A percentile compares a stretch with the other conserved stretches of the same genome.
These are phyloP conservation scores for Coccinonectria pachysandricola DNA, from an alignment of 2,329 filamentous ascomycete genomes.

Conservation along the genomic window DNA sequence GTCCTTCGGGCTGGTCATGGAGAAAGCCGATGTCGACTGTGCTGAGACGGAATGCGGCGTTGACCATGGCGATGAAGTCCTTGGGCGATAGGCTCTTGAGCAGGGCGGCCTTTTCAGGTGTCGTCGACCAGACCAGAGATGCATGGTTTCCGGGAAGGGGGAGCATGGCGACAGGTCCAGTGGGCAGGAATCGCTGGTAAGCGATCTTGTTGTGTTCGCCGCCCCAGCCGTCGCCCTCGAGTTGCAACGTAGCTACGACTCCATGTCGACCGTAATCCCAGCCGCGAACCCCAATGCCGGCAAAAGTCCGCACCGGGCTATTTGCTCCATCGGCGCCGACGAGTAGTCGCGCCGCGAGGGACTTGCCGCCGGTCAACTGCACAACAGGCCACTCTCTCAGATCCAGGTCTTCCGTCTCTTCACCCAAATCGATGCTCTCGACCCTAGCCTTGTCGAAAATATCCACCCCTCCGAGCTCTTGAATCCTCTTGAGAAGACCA, in stretches of 20 bases:
- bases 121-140: constrained; percentile 92
- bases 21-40: constrained; percentile 75
- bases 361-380: constrained; percentile 54
- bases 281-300: constrained; percentile 72
- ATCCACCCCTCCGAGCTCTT: constrained; percentile 57
- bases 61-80: constrained; percentile 81
- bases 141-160: constrained; percentile 76
- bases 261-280: constrained; percentile 93
- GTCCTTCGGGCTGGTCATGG: constrained; percentile 49
- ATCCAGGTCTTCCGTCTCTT: constrained; percentile 58
- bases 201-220: constrained; percentile 57
- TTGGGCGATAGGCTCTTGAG: constrained; percentile 63
- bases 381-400: constrained; percentile 83
- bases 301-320: constrained; percentile 83
- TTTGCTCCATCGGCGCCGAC: constrained; percentile 93
- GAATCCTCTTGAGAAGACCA: constrained; percentile 61
- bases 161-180: constrained; percentile 82
- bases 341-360: constrained; percentile 70
- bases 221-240: constrained; percentile 51
- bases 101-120: constrained; percentile 63
- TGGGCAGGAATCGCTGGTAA: constrained; percentile 91
- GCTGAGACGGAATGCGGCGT: constrained; percentile 79
- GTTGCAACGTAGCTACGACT: constrained; percentile 75
- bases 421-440: constrained; percentile 66
- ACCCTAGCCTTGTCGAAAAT: constrained; percentile 71